Conservation (phyloP, 78 protist species). For the Monosiga brevicollis region DNA sequence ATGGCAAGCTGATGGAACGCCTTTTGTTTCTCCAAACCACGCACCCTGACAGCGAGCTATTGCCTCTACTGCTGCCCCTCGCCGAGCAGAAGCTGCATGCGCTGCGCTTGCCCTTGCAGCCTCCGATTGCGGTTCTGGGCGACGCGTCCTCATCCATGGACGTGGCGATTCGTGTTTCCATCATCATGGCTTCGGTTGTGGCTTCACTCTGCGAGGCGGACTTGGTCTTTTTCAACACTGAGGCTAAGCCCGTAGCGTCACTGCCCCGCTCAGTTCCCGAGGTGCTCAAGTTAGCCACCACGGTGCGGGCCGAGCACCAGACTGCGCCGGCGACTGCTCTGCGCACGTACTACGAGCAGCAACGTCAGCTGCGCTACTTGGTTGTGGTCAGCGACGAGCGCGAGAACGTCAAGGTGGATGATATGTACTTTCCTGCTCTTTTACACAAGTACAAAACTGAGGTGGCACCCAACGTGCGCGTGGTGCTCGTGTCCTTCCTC, state of each 20-base stretch:
- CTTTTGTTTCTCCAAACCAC: not conserved
- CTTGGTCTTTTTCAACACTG: constrained; percentile 1
- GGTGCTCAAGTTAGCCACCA: too few relatives aligned
- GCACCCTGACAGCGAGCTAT: not conserved
- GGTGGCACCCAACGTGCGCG: not conserved
- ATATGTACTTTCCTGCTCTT: not conserved
- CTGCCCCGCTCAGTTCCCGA: too few relatives aligned
- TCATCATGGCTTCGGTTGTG: constrained; percentile 6
- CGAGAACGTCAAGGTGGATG: too few relatives aligned
- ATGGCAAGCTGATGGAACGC: constrained; percentile 19
- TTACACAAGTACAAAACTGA: not conserved
- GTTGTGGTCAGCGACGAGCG: too few relatives aligned
- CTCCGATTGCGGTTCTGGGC: not conserved
- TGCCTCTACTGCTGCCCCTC: not conserved
- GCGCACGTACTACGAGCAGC: too few relatives aligned
- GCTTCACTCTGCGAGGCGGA: not conserved
- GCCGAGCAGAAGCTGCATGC: constrained; percentile 1
- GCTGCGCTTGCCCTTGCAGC: not conserved
- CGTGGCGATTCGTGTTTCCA: constrained; percentile 18
- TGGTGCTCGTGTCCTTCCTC: constrained; percentile 8
- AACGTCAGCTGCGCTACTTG: too few relatives aligned
- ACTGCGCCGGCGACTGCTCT: too few relatives aligned
- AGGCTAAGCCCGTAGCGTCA: too few relatives aligned
- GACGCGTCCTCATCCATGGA: constrained; percentile 27
- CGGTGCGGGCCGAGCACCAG: too few relatives aligned